Percentiles rank a stretch among this genome's conserved stretches.
phyloP scores from a whole-genome alignment of 225 moss, liverwort and hornwort genomes.

The Polytrichum formosum region DNA sequence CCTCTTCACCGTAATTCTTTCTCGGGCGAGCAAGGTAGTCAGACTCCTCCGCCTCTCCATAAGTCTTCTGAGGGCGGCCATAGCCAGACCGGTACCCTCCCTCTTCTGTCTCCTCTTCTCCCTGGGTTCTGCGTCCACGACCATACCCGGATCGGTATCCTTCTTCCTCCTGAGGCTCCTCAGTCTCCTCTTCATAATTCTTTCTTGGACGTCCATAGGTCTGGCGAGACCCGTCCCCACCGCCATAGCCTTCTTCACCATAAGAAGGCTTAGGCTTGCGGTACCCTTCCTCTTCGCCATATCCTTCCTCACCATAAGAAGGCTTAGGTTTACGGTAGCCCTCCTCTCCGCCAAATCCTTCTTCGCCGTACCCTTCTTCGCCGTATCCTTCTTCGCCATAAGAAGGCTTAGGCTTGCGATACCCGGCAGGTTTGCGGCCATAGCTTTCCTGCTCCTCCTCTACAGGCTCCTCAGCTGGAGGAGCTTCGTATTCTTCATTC shows the following conservation, averaged over 20 bases:
- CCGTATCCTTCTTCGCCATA: background rate
- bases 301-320: conserved; percentile 8
- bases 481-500: conserved; percentile 1
- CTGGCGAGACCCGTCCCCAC: too few relatives aligned
- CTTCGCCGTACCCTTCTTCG: background rate
- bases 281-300: background rate
- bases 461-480: conserved; percentile 1
- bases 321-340: background rate
- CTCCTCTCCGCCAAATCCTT: conserved; percentile 13
- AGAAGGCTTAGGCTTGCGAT: conserved; percentile 5
- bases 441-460: conserved; percentile 2
- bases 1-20: conserved; percentile 2
- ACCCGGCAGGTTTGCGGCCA: conserved; percentile 7
- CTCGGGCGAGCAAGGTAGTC: background rate
- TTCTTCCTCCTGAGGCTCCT: background rate
- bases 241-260: background rate
- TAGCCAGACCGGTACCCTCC: conserved; percentile 5
- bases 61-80: background rate
- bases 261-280: conserved; percentile 6
- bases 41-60: too few relatives aligned
- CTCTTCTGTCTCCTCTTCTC: background rate
- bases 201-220: background rate
- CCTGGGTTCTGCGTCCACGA: background rate
- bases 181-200: background rate
- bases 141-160: conserved; percentile 1